Percentiles rank a stretch among this genome's conserved stretches.
These are phyloP conservation scores for Boechera stricta DNA, from an alignment of 345 rosid species.

Conservation along the genomic window DNA sequence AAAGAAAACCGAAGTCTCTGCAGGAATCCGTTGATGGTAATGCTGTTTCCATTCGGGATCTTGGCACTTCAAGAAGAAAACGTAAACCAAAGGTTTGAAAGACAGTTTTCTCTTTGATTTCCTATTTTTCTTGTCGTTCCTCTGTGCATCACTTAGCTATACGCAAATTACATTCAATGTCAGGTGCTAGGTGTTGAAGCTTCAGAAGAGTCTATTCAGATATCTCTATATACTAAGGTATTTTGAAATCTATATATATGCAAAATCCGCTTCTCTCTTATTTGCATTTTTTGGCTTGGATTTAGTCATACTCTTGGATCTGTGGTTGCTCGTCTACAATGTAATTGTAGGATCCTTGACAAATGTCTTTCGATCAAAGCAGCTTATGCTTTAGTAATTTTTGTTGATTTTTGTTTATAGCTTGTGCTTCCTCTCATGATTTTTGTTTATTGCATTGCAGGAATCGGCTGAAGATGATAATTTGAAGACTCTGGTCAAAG, in stretches of 20 bases:
- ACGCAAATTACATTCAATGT: background rate
- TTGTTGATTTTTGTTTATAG: constrained; percentile 7
- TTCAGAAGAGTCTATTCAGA: constrained; percentile 43
- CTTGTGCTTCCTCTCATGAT: constrained; percentile 22
- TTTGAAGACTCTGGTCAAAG: constrained; percentile 41
- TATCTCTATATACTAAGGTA: constrained; percentile 58
- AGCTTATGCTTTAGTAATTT: constrained; percentile 13
- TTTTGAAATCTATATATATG: constrained; percentile 12
- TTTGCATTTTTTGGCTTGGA: constrained; percentile 3
- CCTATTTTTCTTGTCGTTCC: background rate
- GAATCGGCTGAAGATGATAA: constrained; percentile 49
- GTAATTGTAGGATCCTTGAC: constrained; percentile 27
- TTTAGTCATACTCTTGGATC: constrained; percentile 21
- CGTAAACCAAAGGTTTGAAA: constrained; percentile 44
- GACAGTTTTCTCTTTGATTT: constrained; percentile 11
- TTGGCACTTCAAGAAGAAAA: constrained; percentile 38
- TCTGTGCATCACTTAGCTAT: constrained; percentile 20
- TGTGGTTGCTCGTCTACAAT: constrained; percentile 13
- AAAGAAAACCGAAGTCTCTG: constrained; percentile 49
- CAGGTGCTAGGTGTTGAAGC: constrained; percentile 38
- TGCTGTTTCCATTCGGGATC: constrained; percentile 21
- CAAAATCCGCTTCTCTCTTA: constrained; percentile 2
- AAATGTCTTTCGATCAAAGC: constrained; percentile 8
- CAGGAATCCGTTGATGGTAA: constrained; percentile 31
- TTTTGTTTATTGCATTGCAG: constrained; percentile 46